Base-by-base conservation (phyloP, 108 stramenopile species). In the Stephanodiscus triporus region DNA sequence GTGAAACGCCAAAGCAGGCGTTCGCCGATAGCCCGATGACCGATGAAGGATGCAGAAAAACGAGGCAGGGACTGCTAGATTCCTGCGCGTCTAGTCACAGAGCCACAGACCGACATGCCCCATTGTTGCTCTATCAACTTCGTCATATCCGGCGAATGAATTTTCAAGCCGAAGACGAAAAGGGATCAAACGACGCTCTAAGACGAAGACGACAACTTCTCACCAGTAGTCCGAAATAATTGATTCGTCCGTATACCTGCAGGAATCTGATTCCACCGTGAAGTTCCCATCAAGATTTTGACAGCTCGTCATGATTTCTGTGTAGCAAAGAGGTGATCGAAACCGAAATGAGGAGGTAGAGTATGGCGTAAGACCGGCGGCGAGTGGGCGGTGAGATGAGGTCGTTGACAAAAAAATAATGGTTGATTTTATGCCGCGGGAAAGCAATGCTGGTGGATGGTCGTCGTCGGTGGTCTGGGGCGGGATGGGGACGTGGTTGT, bases 161-260 rank as follows among this genome's bases (percentile, higher is more conserved):
- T 9, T 40, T 40, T 9, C 40, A 9, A 40, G 40, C 0, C 40
- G 9, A 61, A 6, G 1, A 57, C 16, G 3, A 66, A 30, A 19
- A 51, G 24, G 54, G 19, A 59, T 9, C 27, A 45, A 38, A 14
- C 22, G 27, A 68, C 19, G 6, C 30, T 2, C 36, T 14, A 62
- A 62, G 0, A 1, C 40, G 55, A 34, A 22, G 43, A 22, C 29
- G 30, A 37, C 16, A 36, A 37, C 27, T n/a, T 73, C 91, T 87
- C 71, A 93, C 92, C 75, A 89, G 77, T 97, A 98, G 48, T 93
- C 87, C 24, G 95, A 83, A 54, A 91, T 63, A 51, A 98, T 98
- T 62, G 91, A 84, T 63, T 95, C 91, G 24, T 94, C 91, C 24
- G 90, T 93, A 80, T 98, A 98, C 54, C 85, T 85, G 42, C 96